Base-by-base conservation (phyloP, 441 rosid genomes). In the Corymbia citriodora region DNA sequence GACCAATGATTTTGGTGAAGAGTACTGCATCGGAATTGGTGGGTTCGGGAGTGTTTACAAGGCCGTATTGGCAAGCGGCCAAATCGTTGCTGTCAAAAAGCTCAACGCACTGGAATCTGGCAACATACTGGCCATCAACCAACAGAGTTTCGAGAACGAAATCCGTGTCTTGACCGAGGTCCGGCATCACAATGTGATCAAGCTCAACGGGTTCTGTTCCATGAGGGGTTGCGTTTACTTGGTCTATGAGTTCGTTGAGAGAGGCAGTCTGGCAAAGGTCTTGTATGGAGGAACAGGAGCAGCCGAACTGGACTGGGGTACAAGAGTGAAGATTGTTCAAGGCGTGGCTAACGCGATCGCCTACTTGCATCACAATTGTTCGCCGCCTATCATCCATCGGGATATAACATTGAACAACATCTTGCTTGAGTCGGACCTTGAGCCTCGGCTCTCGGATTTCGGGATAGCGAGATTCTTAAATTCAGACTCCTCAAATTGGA, bases 271-370 rank as follows among this genome's bases (percentile, higher is more conserved):
- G 89, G 92, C 92, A 21, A 92, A 91, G 50, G 92, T 95, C 7
- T 33, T 95, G 92, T 92, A 93, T 81, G 94, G 91, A 8, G 85
- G n/a, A n/a, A 92, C 88, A 89, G 94, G 90, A 33, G 91, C 68
- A 86, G 13, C 16, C 12, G 93, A 90, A 88, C 90, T 96, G 63
- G 94, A 87, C 50, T 96, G 97, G 97, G 90, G 59, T 49, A 88
- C 88, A 25, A 92, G 97, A 90, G 87, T 95, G 90, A 94, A 90
- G 40, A 91, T 95, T 55, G 95, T 95, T 45, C 91, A 87, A 90
- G 96, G 97, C 65, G 48, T 96, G 89, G 97, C 97, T 92, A 94
- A 96, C 83, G 96, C 97, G n/a, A 31, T 95, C 89, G 93, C 96
- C 74, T 96, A 95, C 93, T 87, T 96, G 92, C 98, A 96, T 90